A percentile compares a stretch with the other conserved stretches of the same genome.
Evolutionary conservation across 2,329 filamentous ascomycete species (phyloP).

Genomic region (Fusarium torreyae): DNA sequence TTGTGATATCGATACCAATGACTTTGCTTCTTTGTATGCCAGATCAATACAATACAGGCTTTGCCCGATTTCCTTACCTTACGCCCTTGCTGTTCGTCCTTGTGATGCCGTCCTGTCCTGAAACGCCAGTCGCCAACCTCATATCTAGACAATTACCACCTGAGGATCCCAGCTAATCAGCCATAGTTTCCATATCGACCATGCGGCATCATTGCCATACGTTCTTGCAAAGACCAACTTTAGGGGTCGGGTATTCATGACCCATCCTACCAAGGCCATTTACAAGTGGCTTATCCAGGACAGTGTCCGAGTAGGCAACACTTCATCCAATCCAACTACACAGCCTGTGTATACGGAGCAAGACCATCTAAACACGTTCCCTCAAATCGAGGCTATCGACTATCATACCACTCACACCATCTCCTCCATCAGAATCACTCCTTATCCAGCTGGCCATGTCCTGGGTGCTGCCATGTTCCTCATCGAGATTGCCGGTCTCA

Average conservation of each 20-base stretch:
- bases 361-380: slow-evolving; percentile 93
- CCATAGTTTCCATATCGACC: slow-evolving; percentile 94
- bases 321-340: slow-evolving; percentile 73
- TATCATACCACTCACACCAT: slow-evolving; percentile 99
- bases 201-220: slow-evolving; percentile 98
- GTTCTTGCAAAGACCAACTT: slow-evolving; percentile 99
- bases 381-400: slow-evolving; percentile 96
- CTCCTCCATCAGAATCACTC: slow-evolving; percentile 95
- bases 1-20: slow-evolving; percentile 50
- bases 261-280: slow-evolving; percentile 98
- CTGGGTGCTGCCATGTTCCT: slow-evolving; percentile 98
- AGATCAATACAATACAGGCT: slow-evolving; percentile 59
- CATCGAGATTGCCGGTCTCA: slow-evolving; percentile 95
- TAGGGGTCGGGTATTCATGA: slow-evolving; percentile 97
- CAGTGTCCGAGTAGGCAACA: slow-evolving; percentile 89
- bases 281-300: slow-evolving; percentile 99
- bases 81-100: slow-evolving; percentile 45
- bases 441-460: slow-evolving; percentile 98
- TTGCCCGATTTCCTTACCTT: slow-evolving; percentile 44
- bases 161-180: slow-evolving; percentile 47
- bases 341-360: slow-evolving; percentile 94
- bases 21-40: slow-evolving; percentile 51
- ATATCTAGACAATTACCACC: slow-evolving; percentile 24
- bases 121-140: slow-evolving; percentile 30
- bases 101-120: slow-evolving; percentile 51